These are phyloP conservation scores for Zygosaccharomyces sapae DNA, from an alignment of 1,139 yeast genomes.

Conservation along the genomic window DNA sequence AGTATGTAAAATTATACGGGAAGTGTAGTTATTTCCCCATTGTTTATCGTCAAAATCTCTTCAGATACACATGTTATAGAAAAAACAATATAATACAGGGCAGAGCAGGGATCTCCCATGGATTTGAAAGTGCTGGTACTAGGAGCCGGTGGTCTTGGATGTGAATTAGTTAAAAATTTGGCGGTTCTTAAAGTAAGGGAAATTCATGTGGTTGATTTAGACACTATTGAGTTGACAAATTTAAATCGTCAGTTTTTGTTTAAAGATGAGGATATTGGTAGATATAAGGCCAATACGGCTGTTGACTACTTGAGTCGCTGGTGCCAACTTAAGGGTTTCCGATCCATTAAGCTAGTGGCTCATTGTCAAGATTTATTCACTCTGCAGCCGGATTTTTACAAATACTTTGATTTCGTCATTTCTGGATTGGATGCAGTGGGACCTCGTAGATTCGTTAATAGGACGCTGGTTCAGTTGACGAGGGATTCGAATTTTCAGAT, in stretches of 20 bases:
- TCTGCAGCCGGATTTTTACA: conserved; percentile 58
- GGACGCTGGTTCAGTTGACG: conserved; percentile 62
- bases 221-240: conserved; percentile 86
- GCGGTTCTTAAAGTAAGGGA: conserved; percentile 72
- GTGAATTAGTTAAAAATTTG: conserved; percentile 82
- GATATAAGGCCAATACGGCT: conserved; percentile 77
- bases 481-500: conserved; percentile 48
- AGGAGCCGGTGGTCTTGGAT: conserved; percentile 97
- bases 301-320: conserved; percentile 50
- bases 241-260: conserved; percentile 87
- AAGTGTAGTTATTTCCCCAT: too few species aligned
- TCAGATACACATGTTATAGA: neutral
- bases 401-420: conserved; percentile 67
- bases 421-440: conserved; percentile 90
- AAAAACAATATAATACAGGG: neutral
- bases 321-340: conserved; percentile 20
- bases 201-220: conserved; percentile 89
- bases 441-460: conserved; percentile 90
- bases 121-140: conserved; percentile 46
- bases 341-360: conserved; percentile 46
- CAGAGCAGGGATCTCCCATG: conserved; percentile 7
- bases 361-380: conserved; percentile 72
- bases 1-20: conserved; percentile 6
- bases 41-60: neutral
- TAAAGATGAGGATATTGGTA: conserved; percentile 67